Percentiles rank a stretch among this genome's conserved stretches.
phyloP scores from a whole-genome alignment of 2,329 filamentous ascomycete species.

The Clarireedia monteithiana region DNA sequence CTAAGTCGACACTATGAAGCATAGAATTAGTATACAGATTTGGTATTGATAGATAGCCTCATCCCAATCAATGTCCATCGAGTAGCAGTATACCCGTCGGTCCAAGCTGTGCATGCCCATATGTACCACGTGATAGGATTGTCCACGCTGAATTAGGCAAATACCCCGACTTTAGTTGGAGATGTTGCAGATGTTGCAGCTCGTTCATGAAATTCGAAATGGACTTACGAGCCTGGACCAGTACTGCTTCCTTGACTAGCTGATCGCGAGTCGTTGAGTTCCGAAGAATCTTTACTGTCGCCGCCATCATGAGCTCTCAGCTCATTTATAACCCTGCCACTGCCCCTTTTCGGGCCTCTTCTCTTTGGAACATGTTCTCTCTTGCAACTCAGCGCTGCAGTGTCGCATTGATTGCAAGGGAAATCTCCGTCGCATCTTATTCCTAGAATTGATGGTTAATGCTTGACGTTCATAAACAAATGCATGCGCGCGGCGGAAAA shows the following conservation, averaged over 20 bases:
- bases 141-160: no score
- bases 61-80: no score
- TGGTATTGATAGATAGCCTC: not conserved
- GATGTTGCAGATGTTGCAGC: no score
- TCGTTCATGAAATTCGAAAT: no score
- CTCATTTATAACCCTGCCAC: conserved; percentile 56
- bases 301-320: conserved; percentile 43
- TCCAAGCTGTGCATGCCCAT: not conserved
- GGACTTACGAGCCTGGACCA: conserved; percentile 17
- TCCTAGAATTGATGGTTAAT: conserved; percentile 25
- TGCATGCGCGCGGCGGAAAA: not conserved
- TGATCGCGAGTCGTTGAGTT: conserved; percentile 21
- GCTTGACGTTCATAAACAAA: not conserved
- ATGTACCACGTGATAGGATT: no score
- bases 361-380: conserved; percentile 58
- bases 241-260: conserved; percentile 15
- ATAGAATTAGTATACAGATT: not conserved
- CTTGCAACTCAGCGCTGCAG: conserved; percentile 52
- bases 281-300: conserved; percentile 27
- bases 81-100: not conserved
- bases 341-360: conserved; percentile 54
- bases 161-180: no score
- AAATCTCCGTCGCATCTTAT: conserved; percentile 39
- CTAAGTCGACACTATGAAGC: conserved; percentile 13
- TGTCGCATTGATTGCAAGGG: conserved; percentile 54